phyloP scores from a whole-genome alignment of 2,329 filamentous ascomycete species.

The Triangularia verruculosa region DNA sequence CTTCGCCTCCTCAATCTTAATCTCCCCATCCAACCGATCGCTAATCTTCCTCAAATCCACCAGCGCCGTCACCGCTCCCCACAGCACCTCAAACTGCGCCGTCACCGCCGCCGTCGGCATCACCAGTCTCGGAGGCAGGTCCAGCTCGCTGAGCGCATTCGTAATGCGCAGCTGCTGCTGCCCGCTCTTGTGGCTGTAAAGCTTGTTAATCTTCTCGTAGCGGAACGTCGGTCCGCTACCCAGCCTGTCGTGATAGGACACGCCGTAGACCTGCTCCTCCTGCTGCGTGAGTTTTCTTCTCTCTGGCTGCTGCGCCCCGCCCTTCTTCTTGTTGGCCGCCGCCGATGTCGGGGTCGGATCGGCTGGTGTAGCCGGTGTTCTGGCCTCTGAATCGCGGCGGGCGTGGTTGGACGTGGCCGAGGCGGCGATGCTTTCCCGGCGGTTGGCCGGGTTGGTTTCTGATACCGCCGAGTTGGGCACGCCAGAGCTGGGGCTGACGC shows the following conservation, averaged over 20 bases:
- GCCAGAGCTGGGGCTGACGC: slow-evolving; percentile 45
- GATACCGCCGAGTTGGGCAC: slow-evolving; percentile 38
- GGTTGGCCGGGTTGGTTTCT: slow-evolving; percentile 37
- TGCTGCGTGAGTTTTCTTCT: slow-evolving; percentile 70
- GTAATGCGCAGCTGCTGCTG: slow-evolving; percentile 74
- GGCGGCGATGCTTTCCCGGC: slow-evolving; percentile 54
- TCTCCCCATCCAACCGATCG: slow-evolving; percentile 73
- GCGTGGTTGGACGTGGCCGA: slow-evolving; percentile 34
- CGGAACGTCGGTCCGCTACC: slow-evolving; percentile 86
- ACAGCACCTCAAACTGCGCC: slow-evolving; percentile 66
- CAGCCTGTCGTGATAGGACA: slow-evolving; percentile 80
- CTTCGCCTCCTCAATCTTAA: slow-evolving; percentile 58
- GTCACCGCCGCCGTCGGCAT: slow-evolving; percentile 74
- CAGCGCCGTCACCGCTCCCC: slow-evolving; percentile 64
- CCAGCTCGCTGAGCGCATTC: slow-evolving; percentile 68
- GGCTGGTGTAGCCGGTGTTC: slow-evolving; percentile 37
- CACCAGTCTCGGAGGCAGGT: slow-evolving; percentile 65
- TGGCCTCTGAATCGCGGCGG: slow-evolving; percentile 47
- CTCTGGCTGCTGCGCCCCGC: slow-evolving; percentile 44
- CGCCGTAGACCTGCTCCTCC: slow-evolving; percentile 77
- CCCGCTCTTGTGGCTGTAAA: slow-evolving; percentile 72
- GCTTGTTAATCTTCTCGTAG: slow-evolving; percentile 75
- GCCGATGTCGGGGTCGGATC: slow-evolving; percentile 29
- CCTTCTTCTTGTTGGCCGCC: slow-evolving; percentile 44
- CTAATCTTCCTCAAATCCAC: slow-evolving; percentile 71